Evolutionary conservation across 2,329 filamentous ascomycete species (phyloP), one percentile per base, ranked within the genome.

Genomic region (Colletotrichum phormii): DNA sequence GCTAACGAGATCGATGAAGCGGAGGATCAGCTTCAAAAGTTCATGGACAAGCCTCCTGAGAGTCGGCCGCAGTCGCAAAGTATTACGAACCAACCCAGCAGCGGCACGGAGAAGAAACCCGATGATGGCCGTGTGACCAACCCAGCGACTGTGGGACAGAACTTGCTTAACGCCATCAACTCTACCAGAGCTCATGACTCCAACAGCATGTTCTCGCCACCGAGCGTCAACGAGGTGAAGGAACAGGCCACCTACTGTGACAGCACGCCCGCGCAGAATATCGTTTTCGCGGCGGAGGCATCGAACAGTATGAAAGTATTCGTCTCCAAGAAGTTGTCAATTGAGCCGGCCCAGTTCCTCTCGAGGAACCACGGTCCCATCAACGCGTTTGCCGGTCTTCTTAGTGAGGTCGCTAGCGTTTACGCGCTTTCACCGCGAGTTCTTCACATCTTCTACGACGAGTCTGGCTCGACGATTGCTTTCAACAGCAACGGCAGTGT

Each of bases 211-310:
- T 96, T 94, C 82, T 91, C 90, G 4, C 89, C 90, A 26, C 94
- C 94, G 0, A 85, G 90, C 65, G 92, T 93, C 46, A 92, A 90
- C 74, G 85, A 92, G 63, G 91, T 98, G 76, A 93, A 93, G 79
- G 95, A 98, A 81, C 93, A 94, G 76, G 90, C 92, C 51, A 93
- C 93, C 0, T 98, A 98, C 83, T 98, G 95, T 81, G 95, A 98
- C 83, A 89, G 90, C 76, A 92, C 86, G 29, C 90, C 93, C 2
- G 91, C 90, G 1, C 90, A 95, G 70, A 91, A 97, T 81, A 90
- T 98, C 12, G 86, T 86, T 18, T 92, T 93, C 78, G 88, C 91
- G 13, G 92, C 92, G 5, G 91, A 94, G 58, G 89, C 94, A 4
- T 89, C 90, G 2, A 91, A 91, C 61, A 90, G 92, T 4, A 92